Evolutionary conservation across 495 filamentous ascomycete species (phyloP), one percentile per base, ranked within the genome.

Genomic region (Antarctomyces pellizariae): DNA sequence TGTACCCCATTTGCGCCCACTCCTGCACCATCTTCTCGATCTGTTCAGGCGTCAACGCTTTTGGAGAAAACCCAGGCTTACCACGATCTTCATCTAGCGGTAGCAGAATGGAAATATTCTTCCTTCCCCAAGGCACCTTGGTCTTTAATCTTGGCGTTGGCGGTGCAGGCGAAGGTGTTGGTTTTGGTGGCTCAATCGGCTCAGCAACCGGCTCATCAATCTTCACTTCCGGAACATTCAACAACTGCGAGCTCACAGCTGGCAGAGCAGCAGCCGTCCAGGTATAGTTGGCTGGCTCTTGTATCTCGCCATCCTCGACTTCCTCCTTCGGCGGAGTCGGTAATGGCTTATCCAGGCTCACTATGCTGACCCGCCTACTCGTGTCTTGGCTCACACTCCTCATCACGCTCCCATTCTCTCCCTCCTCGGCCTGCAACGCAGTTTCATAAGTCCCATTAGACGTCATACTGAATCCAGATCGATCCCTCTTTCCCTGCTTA

Each of bases 1-100:
- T 59, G 41, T 82, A 92, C 6, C 82, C 86, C 32, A 71, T 46
- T 24, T 71, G 48, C 41, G 75, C 62, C 70, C 75, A 89, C 16
- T 57, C 50, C 25, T 62, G 57, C 32, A 90, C 38, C 39, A 67
- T 69, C n/a, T 59, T 48, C 10, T 65, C 44, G 3, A 79, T 66
- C 25, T 79, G 70, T 13, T 50, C 44, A 9, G 54, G 41, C 16
- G 46, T 68, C 33, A 95, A 47, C 9, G 76, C 64, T 32, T 56
- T 36, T 17, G 67, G 50, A 19, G 53, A 49, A 40, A 61, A 47
- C 49, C 70, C 54, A 42, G 61, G 29, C 50, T 66, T 46, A 42
- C 63, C 64, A 43, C 71, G 51, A 33, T 67, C 56, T 39, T 76
- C 71, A 37, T 76, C 64, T 28, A 56, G 48, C 20, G 79, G 79